Evolutionary conservation across 2,329 filamentous ascomycete genomes (phyloP).

Genomic region (Paraphoma chrysanthemicola): DNA sequence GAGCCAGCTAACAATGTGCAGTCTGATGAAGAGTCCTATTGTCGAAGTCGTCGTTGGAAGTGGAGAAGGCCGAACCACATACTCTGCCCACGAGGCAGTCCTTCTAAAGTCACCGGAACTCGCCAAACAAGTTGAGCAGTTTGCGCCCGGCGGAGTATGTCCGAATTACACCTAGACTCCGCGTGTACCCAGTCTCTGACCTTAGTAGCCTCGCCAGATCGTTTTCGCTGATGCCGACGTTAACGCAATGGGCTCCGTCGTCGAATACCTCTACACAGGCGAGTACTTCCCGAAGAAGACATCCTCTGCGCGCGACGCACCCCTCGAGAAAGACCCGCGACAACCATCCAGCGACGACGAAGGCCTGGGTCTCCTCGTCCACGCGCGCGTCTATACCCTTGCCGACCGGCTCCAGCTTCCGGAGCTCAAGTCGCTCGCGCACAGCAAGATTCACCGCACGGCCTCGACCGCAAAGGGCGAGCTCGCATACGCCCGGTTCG

Average conservation of each 20-base stretch:
- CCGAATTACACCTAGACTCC: not conserved
- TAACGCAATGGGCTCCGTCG: slow-evolving; percentile 77
- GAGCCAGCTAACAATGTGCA: slow-evolving; percentile 33
- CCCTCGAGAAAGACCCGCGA: slow-evolving; percentile 72
- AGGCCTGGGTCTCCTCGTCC: slow-evolving; percentile 84
- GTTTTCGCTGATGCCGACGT: slow-evolving; percentile 72
- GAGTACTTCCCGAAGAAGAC: slow-evolving; percentile 79
- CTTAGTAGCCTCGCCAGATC: slow-evolving; percentile 67
- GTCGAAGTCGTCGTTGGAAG: slow-evolving; percentile 55
- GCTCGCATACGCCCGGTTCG: slow-evolving; percentile 89
- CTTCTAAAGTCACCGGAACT: slow-evolving; percentile 79
- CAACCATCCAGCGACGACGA: slow-evolving; percentile 73
- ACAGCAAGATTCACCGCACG: slow-evolving; percentile 90
- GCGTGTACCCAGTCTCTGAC: not conserved
- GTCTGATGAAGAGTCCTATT: slow-evolving; percentile 58
- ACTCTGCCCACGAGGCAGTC: slow-evolving; percentile 82
- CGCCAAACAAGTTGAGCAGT: slow-evolving; percentile 65
- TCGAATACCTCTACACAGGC: slow-evolving; percentile 83
- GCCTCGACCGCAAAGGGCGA: slow-evolving; percentile 87
- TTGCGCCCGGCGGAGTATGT: slow-evolving; percentile 68
- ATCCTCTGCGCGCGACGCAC: slow-evolving; percentile 67
- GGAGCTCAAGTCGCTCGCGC: slow-evolving; percentile 76
- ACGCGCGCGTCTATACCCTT: slow-evolving; percentile 88
- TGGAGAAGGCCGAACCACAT: slow-evolving; percentile 65
- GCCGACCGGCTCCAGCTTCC: slow-evolving; percentile 75